These are phyloP conservation scores for Aspergillus fischeri DNA, from an alignment of 2,329 filamentous ascomycete species.

Conservation along the genomic window DNA sequence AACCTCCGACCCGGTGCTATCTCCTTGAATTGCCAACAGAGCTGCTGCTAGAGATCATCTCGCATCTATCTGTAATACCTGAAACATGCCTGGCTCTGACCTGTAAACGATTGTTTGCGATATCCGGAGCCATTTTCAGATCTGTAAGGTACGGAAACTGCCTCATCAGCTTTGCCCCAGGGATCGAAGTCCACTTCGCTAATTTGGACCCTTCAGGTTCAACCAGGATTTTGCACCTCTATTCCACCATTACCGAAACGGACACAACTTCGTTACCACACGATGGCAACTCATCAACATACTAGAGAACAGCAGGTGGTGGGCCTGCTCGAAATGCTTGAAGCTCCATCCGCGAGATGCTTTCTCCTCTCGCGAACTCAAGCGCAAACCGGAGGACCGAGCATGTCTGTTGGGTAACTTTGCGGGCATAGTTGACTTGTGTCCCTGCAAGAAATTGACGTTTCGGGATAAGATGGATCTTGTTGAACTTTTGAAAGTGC, in stretches of 20 bases:
- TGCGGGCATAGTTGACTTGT: constrained; percentile 37
- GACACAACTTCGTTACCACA: constrained; percentile 32
- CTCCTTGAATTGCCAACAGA: constrained; percentile 37
- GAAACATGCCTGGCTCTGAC: constrained; percentile 37
- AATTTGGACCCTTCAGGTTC: constrained; percentile 15
- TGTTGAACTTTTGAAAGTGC: constrained; percentile 28
- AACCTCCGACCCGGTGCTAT: constrained; percentile 22
- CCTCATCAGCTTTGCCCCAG: neutral
- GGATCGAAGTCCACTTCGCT: constrained; percentile 28
- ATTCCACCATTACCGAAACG: constrained; percentile 37
- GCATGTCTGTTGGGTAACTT: constrained; percentile 31
- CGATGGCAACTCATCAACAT: constrained; percentile 35
- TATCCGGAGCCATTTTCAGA: constrained; percentile 27
- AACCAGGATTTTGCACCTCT: constrained; percentile 36
- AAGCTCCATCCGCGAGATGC: constrained; percentile 35
- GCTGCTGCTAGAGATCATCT: constrained; percentile 34
- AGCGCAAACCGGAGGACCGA: constrained; percentile 29
- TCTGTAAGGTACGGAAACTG: neutral
- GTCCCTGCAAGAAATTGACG: constrained; percentile 39
- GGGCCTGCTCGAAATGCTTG: constrained; percentile 34
- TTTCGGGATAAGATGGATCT: constrained; percentile 36
- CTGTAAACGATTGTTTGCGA: constrained; percentile 34
- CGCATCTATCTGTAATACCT: constrained; percentile 31
- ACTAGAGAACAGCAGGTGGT: constrained; percentile 35
- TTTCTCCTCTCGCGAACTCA: constrained; percentile 32